Percentiles rank a stretch among this genome's conserved stretches.
Conservation (phyloP, 768 basidiomycete genomes). For the Phanerodontia chrysosporium region DNA sequence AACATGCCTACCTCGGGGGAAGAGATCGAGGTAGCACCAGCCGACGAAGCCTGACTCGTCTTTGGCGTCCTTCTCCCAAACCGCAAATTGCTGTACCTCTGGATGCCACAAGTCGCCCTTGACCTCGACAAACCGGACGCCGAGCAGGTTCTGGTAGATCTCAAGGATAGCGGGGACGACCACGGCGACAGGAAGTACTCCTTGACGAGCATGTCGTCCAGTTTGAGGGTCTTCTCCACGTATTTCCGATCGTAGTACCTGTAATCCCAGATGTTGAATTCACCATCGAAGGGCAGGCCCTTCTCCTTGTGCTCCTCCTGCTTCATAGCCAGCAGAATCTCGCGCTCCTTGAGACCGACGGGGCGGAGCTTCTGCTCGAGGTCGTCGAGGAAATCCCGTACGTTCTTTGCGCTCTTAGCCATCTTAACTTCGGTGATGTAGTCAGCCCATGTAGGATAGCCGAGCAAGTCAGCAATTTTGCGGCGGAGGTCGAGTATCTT, state of each 20-base stretch:
- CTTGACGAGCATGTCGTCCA: conserved; percentile 78
- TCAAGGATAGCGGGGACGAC: conserved; percentile 80
- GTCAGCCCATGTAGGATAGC: conserved; percentile 80
- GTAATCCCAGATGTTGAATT: conserved; percentile 86
- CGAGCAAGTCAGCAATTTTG: conserved; percentile 60
- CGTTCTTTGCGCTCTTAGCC: conserved; percentile 67
- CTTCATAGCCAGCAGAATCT: conserved; percentile 68
- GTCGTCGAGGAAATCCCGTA: conserved; percentile 78
- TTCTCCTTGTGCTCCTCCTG: conserved; percentile 62
- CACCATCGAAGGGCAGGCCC: conserved; percentile 60
- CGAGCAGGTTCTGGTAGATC: conserved; percentile 80
- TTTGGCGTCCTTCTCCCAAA: conserved; percentile 78
- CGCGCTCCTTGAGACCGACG: conserved; percentile 63
- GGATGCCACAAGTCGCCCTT: conserved; percentile 77
- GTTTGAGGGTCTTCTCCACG: conserved; percentile 59
- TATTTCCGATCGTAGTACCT: conserved; percentile 67
- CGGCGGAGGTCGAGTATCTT: conserved; percentile 69
- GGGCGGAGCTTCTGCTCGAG: conserved; percentile 71
- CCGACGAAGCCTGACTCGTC: conserved; percentile 73
- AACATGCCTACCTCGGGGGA: conserved; percentile 61
- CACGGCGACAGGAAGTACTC: conserved; percentile 83
- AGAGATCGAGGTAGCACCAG: conserved; percentile 85
- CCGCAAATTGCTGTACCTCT: conserved; percentile 80
- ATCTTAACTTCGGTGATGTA: conserved; percentile 84
- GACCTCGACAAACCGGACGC: conserved; percentile 58